Conservation (phyloP, 768 basidiomycete genomes). For the Psilocybe subaeruginosa region DNA sequence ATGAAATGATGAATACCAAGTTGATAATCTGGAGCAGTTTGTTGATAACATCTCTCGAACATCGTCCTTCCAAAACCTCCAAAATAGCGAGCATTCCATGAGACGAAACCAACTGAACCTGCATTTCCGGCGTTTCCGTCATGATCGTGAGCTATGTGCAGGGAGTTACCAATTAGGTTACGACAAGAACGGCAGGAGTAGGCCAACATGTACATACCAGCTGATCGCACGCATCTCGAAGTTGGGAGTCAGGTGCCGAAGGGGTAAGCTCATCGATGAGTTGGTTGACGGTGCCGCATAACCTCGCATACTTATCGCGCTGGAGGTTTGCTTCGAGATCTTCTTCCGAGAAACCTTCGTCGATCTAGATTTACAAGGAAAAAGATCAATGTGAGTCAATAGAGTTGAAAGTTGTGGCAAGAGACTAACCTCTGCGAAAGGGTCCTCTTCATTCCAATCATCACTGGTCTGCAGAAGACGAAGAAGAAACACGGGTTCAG, state of each 20-base stretch:
- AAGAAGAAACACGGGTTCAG: constrained; percentile 4
- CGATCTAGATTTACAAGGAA: constrained; percentile 55
- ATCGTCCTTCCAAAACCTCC: constrained; percentile 88
- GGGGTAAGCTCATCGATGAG: constrained; percentile 88
- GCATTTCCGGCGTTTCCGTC: constrained; percentile 82
- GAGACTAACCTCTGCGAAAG: constrained; percentile 82
- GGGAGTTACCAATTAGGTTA: neutral
- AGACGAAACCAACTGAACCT: constrained; percentile 83
- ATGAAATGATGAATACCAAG: constrained; percentile 47
- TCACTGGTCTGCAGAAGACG: constrained; percentile 62
- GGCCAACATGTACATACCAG: constrained; percentile 54
- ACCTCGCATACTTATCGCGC: constrained; percentile 89
- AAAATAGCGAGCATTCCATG: constrained; percentile 96
- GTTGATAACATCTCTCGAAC: constrained; percentile 84
- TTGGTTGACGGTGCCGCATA: constrained; percentile 80
- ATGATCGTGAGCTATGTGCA: constrained; percentile 70
- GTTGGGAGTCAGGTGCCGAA: constrained; percentile 77
- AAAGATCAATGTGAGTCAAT: neutral
- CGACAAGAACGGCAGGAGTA: neutral
- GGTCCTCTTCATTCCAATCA: constrained; percentile 90
- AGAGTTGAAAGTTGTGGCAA: neutral
- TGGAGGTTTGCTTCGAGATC: constrained; percentile 91
- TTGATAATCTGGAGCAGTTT: constrained; percentile 90
- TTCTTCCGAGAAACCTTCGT: constrained; percentile 90
- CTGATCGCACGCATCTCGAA: constrained; percentile 86